These are phyloP conservation scores for Colletotrichum somersetense DNA, from an alignment of 2,329 filamentous ascomycete genomes.

Conservation along the genomic window DNA sequence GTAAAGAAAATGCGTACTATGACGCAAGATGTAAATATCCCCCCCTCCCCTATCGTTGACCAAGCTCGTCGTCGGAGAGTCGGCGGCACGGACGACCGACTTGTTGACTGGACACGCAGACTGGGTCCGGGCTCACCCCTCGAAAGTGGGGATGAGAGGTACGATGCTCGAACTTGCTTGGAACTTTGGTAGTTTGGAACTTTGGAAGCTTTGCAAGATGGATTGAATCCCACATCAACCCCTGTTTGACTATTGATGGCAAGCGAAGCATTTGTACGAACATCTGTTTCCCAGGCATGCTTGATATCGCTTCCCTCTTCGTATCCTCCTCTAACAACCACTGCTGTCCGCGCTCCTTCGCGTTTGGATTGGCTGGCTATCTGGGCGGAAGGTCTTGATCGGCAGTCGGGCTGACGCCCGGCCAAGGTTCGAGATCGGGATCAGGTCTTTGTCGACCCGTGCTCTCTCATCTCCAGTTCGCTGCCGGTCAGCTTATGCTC, in stretches of 20 bases:
- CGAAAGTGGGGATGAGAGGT: not conserved
- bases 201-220: not conserved
- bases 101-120: not conserved
- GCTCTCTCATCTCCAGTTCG: not conserved
- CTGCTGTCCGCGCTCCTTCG: not conserved
- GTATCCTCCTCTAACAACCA: not conserved
- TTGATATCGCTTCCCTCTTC: not conserved
- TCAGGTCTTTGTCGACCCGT: not conserved
- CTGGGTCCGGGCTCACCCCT: slow-evolving; percentile 9
- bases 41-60: too few species aligned
- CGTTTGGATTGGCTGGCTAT: not conserved
- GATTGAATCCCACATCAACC: not conserved
- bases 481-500: slow-evolving; percentile 8
- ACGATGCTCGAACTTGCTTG: not conserved
- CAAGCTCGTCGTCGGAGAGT: slow-evolving; percentile 2
- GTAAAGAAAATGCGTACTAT: not conserved
- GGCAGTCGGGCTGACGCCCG: slow-evolving; percentile 3
- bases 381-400: not conserved
- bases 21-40: not conserved
- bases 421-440: not conserved
- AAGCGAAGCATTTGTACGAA: not conserved
- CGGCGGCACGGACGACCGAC: not conserved
- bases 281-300: not conserved
- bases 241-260: not conserved
- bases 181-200: too few species aligned